Conservation (phyloP, 2,329 filamentous ascomycete genomes). For the Ophiostoma populinum region DNA sequence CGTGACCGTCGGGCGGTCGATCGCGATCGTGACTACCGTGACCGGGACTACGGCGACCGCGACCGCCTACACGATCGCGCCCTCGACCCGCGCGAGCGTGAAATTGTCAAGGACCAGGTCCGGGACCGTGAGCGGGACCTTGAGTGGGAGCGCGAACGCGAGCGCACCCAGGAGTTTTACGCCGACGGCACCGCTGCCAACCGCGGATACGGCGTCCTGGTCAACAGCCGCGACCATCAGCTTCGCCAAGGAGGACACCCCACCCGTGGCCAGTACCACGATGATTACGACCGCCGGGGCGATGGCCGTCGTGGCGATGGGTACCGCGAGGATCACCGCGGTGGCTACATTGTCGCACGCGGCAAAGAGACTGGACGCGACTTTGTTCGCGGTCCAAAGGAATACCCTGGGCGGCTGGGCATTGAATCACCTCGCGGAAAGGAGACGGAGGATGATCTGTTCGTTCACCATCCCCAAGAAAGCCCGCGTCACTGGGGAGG, state of each 20-base stretch:
- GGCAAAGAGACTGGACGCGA: conserved; percentile 2
- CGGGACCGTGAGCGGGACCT: conserved; percentile 11
- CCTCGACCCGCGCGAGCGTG: conserved; percentile 11
- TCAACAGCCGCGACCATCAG: conserved; percentile 11
- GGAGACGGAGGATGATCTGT: conserved; percentile 9
- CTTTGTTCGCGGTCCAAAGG: conserved; percentile 1
- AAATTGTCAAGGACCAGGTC: conserved; percentile 4
- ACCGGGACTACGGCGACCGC: conserved; percentile 20
- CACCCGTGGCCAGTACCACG: neutral
- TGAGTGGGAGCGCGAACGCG: conserved; percentile 3
- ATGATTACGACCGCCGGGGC: neutral
- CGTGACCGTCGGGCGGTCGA: conserved; percentile 21
- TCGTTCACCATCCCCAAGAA: conserved; percentile 8
- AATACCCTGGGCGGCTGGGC: conserved; percentile 4
- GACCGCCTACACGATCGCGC: conserved; percentile 14
- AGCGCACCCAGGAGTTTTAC: conserved; percentile 9
- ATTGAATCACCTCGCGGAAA: conserved; percentile 6
- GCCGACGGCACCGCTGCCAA: conserved; percentile 10
- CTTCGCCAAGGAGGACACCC: conserved; percentile 1
- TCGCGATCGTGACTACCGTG: conserved; percentile 2
- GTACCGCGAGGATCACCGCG: conserved; percentile 3
- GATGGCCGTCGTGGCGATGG: conserved; percentile 1
- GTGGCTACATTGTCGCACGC: too few relatives aligned
- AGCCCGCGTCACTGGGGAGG: conserved; percentile 7
- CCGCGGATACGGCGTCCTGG: conserved; percentile 8